Evolutionary conservation across 2,329 filamentous ascomycete genomes (phyloP), one percentile per base, ranked within the genome.

Genomic region (Scytalidium lignicola): DNA sequence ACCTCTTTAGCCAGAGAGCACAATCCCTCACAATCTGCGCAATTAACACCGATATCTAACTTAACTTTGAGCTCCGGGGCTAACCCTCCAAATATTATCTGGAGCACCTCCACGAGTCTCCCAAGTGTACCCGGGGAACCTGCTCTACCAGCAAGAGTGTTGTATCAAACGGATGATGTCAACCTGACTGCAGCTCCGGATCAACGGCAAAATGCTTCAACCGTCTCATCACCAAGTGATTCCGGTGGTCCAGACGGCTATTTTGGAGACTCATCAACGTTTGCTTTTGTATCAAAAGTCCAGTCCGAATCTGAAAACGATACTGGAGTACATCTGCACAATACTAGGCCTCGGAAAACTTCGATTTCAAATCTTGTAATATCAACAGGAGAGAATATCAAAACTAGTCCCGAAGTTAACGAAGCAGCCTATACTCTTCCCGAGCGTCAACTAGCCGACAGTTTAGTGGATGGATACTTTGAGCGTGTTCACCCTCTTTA

Each of bases 401-500:
- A 17, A 15, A 15, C 12, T 13, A 37, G n/a, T 17, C 32, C 32
- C 15, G 32, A 5, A 37, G 7, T 15, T 37, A 13, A 37, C 32
- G 32, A 37, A 15, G 32, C n/a, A 5, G 32, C 4, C 15, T 37
- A 37, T 17, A 37, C 6, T 4, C 48, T 56, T 20, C 57, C 57
- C 18, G 48, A 28, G 40, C 56, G 56, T 19, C 47, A 49, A 9
- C 43, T 41, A 10, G 55, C 57, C 9, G 57, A 60, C 44, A 29
- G 48, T n/a, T 52, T 53, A n/a, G n/a, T 58, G 17, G 32, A 49
- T 18, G 53, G 48, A 29, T 60, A 52, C 39, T 57, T 53, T 53
- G 48, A 55, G 41, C 50, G 48, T 29, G 44, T 58, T 26, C 55
- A 60, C 47, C 55, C 56, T 4, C 26, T 58, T 9, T 58, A 52